Percentiles rank a stretch among this genome's conserved stretches.
phyloP scores from a whole-genome alignment of 345 rosid species.

The Kandelia obovata region DNA sequence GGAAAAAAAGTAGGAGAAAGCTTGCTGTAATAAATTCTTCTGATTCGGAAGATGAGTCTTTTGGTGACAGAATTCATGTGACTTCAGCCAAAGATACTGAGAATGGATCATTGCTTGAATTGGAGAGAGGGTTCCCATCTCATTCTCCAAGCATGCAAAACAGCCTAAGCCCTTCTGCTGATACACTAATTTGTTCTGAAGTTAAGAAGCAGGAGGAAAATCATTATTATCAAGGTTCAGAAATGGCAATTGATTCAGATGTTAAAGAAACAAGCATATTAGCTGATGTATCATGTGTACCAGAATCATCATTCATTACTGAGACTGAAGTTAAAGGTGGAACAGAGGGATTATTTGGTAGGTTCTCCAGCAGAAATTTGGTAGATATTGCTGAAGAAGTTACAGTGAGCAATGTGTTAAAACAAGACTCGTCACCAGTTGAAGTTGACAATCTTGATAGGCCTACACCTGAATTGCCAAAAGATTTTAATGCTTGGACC shows the following conservation, averaged over 20 bases:
- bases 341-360: conserved; percentile 41
- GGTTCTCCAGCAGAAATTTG: conserved; percentile 34
- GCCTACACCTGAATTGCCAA: conserved; percentile 22
- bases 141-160: conserved; percentile 32
- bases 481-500: conserved; percentile 33
- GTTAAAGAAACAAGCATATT: conserved; percentile 37
- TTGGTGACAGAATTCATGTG: conserved; percentile 19
- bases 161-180: conserved; percentile 26
- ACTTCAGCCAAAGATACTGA: conserved; percentile 24
- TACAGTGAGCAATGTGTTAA: conserved; percentile 38
- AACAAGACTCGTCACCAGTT: conserved; percentile 25
- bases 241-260: conserved; percentile 28
- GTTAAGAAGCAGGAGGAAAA: conserved; percentile 32
- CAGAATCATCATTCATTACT: conserved; percentile 80
- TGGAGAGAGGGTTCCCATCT: conserved; percentile 24
- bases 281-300: conserved; percentile 63
- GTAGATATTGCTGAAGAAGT: conserved; percentile 43
- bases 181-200: conserved; percentile 27
- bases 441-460: conserved; percentile 28
- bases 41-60: conserved; percentile 75
- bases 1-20: conserved; percentile 41
- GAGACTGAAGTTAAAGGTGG: conserved; percentile 62
- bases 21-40: conserved; percentile 57
- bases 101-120: conserved; percentile 27
- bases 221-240: conserved; percentile 29